phyloP scores from a whole-genome alignment of 306 rosid species.

The Gastrolobium bilobum region DNA sequence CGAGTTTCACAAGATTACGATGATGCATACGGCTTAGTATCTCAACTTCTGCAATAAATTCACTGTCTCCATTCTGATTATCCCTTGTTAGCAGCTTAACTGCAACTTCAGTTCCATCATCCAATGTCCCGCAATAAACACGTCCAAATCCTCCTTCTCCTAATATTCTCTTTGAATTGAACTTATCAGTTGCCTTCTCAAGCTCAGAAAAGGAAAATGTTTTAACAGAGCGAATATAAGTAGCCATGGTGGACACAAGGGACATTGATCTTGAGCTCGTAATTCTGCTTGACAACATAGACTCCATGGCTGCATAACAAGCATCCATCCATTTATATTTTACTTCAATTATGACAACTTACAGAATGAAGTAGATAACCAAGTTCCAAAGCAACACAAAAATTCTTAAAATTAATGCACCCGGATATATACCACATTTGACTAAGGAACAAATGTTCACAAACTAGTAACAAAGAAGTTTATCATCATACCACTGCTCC shows the following conservation, averaged over 20 bases:
- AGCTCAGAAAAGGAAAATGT: slow-evolving; percentile 81
- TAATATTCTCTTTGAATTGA: slow-evolving; percentile 79
- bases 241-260: slow-evolving; percentile 73
- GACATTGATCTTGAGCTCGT: slow-evolving; percentile 86
- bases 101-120: slow-evolving; percentile 89
- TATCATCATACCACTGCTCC: neutral
- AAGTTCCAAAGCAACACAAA: slow-evolving; percentile 26
- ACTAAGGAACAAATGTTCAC: slow-evolving; percentile 7
- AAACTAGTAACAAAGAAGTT: neutral
- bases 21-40: slow-evolving; percentile 94
- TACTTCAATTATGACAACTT: slow-evolving; percentile 42
- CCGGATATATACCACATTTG: slow-evolving; percentile 19
- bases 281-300: slow-evolving; percentile 74
- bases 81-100: slow-evolving; percentile 85
- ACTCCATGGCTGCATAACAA: slow-evolving; percentile 72
- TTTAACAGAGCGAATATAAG: slow-evolving; percentile 80
- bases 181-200: slow-evolving; percentile 85
- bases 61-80: slow-evolving; percentile 82
- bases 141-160: slow-evolving; percentile 99
- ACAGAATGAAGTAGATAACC: slow-evolving; percentile 29
- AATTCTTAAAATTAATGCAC: neutral
- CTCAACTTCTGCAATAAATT: slow-evolving; percentile 91
- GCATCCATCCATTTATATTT: slow-evolving; percentile 31
- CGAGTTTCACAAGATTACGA: slow-evolving; percentile 96
- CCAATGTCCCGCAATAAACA: slow-evolving; percentile 82